Percentiles rank a stretch among this genome's conserved stretches.
These are phyloP conservation scores for Orychophragmus violaceus DNA, from an alignment of 345 rosid genomes.

Conservation along the genomic window DNA sequence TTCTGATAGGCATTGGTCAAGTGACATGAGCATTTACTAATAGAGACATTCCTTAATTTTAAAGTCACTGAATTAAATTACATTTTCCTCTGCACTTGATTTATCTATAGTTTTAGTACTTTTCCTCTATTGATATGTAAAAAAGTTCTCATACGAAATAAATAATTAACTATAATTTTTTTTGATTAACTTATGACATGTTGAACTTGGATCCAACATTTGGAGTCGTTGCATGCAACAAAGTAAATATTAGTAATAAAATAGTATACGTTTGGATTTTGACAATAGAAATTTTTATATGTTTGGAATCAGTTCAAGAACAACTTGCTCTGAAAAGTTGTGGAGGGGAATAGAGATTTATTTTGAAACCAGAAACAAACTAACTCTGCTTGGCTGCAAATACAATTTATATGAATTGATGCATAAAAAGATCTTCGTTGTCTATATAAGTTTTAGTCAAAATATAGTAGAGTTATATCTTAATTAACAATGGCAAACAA, in stretches of 20 bases:
- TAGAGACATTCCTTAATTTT: constrained; percentile 27
- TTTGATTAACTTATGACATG: neutral
- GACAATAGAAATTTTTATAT: too few species aligned
- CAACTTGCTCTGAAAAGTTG: neutral
- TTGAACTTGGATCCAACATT: constrained; percentile 10
- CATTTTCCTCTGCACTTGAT: neutral
- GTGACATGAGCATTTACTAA: constrained; percentile 14
- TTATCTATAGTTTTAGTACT: neutral
- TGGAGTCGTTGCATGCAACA: constrained; percentile 15
- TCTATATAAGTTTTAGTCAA: too few species aligned
- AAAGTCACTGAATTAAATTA: constrained; percentile 16
- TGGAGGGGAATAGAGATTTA: neutral
- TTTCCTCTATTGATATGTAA: neutral
- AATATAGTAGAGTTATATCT: too few species aligned
- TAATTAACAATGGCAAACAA: too few species aligned
- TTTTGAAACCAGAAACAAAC: too few species aligned
- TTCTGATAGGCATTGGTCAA: constrained; percentile 17
- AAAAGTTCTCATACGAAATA: neutral
- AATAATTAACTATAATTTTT: neutral
- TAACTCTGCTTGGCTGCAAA: neutral
- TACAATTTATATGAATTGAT: neutral
- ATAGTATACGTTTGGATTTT: too few species aligned
- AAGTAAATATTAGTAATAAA: neutral
- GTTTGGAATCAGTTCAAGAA: constrained; percentile 6
- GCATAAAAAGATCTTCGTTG: neutral